These are phyloP conservation scores for Diaporthe amygdali DNA, from an alignment of 2,329 filamentous ascomycete species.

Conservation along the genomic window DNA sequence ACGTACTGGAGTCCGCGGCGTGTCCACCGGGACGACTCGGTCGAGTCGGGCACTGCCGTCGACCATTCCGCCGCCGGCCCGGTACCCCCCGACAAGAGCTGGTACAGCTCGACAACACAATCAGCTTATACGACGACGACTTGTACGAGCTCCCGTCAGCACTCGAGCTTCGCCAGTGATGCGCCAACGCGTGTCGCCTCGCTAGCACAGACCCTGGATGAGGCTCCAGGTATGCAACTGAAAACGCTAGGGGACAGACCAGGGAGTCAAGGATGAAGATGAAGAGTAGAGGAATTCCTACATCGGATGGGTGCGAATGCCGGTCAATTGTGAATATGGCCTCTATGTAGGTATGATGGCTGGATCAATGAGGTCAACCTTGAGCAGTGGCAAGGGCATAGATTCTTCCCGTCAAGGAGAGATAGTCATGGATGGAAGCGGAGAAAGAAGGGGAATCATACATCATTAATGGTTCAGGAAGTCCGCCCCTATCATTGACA, in stretches of 20 bases:
- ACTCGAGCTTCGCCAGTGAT: background rate
- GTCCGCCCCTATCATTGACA: too few relatives aligned
- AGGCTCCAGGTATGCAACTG: too few relatives aligned
- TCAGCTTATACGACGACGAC: background rate
- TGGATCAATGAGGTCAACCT: too few relatives aligned
- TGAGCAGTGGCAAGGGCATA: too few relatives aligned
- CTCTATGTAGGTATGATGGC: too few relatives aligned
- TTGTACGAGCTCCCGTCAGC: background rate
- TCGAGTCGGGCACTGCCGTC: background rate
- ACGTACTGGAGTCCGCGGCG: background rate
- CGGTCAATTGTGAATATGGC: too few relatives aligned
- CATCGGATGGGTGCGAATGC: too few relatives aligned
- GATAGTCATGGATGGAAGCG: too few relatives aligned
- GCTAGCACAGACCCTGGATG: background rate
- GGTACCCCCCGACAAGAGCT: background rate
- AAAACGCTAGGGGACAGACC: background rate
- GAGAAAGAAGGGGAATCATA: too few relatives aligned
- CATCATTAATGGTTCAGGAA: too few relatives aligned
- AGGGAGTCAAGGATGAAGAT: background rate
- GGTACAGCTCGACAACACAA: background rate
- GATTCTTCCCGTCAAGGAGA: too few relatives aligned
- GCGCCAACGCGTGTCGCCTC: background rate
- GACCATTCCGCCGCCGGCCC: background rate
- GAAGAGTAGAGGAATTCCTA: too few relatives aligned
- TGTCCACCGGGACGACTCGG: background rate